These are phyloP conservation scores for Conidiobolus incongruus DNA, from an alignment of 371 early-diverging fungal genomes.

Conservation along the genomic window DNA sequence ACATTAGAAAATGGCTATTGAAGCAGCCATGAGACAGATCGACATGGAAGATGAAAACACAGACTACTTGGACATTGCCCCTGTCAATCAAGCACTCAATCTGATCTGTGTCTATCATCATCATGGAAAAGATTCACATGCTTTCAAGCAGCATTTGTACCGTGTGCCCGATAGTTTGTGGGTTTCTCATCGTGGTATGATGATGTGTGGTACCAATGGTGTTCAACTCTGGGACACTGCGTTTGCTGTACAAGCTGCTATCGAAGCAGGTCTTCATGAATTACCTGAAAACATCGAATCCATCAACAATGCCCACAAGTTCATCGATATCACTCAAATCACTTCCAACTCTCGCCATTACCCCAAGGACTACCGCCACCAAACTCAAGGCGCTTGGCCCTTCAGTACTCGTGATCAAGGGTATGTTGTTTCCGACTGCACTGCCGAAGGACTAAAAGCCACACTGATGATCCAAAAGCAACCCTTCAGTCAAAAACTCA, in stretches of 20 bases:
- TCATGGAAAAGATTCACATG: conserved; percentile 66
- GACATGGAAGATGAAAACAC: conserved; percentile 80
- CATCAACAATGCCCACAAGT: conserved; percentile 46
- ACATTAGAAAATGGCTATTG: conserved; percentile 40
- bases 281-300: conserved; percentile 36
- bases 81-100: conserved; percentile 84
- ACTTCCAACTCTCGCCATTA: conserved; percentile 31
- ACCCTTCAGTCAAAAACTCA: conserved; percentile 15
- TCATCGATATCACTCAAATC: conserved; percentile 67
- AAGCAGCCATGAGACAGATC: conserved; percentile 54
- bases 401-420: conserved; percentile 86
- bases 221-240: conserved; percentile 94
- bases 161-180: conserved; percentile 71
- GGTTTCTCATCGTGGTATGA: conserved; percentile 77
- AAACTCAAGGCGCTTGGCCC: conserved; percentile 84
- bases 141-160: conserved; percentile 49
- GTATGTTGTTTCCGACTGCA: conserved; percentile 90
- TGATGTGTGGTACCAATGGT: conserved; percentile 94
- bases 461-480: conserved; percentile 13
- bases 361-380: conserved; percentile 52
- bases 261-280: conserved; percentile 23
- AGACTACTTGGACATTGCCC: conserved; percentile 68
- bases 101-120: conserved; percentile 58
- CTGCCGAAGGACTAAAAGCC: conserved; percentile 85
- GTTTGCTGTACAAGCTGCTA: conserved; percentile 58